These are phyloP conservation scores for Echinochloa phyllopogon DNA, from an alignment of 176 grass and related monocot species.

Conservation along the genomic window DNA sequence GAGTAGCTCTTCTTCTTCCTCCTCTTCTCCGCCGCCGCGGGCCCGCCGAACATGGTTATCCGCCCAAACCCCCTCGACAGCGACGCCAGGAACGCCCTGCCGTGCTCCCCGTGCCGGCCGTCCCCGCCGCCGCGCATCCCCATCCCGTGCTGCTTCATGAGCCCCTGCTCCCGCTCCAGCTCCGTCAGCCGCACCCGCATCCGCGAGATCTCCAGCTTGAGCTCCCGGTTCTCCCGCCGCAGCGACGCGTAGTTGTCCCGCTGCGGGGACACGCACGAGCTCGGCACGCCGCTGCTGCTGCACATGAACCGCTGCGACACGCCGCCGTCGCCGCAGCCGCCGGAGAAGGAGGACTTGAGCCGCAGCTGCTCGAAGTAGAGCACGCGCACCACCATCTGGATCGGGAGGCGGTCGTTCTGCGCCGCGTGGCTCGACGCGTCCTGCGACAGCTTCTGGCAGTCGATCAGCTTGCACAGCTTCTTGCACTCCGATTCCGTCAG, in stretches of 20 bases:
- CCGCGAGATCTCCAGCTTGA: conserved; percentile 83
- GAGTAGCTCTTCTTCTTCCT: conserved; percentile 42
- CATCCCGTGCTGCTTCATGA: conserved; percentile 67
- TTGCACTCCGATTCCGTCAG: conserved; percentile 92
- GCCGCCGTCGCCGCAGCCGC: conserved; percentile 11
- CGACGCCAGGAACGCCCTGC: conserved; percentile 65
- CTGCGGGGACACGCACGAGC: conserved; percentile 63
- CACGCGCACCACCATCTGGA: conserved; percentile 76
- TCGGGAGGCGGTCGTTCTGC: conserved; percentile 90
- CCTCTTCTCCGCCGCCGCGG: background rate
- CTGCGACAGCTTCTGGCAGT: conserved; percentile 57
- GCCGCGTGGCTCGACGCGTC: conserved; percentile 61
- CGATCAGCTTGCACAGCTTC: conserved; percentile 89
- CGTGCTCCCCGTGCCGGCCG: conserved; percentile 48
- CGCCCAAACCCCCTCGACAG: conserved; percentile 70
- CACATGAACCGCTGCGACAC: conserved; percentile 54
- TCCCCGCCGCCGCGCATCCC: conserved; percentile 22
- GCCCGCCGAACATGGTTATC: conserved; percentile 55
- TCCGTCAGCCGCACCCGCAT: conserved; percentile 81
- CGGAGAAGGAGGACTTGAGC: conserved; percentile 49
- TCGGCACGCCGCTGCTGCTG: conserved; percentile 59
- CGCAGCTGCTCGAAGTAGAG: conserved; percentile 87
- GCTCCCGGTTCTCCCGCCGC: conserved; percentile 85
- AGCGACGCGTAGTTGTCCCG: conserved; percentile 84
- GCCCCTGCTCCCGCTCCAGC: conserved; percentile 81